Evolutionary conservation across 2,329 filamentous ascomycete genomes (phyloP).

Genomic region (Colletotrichum noveboracense): DNA sequence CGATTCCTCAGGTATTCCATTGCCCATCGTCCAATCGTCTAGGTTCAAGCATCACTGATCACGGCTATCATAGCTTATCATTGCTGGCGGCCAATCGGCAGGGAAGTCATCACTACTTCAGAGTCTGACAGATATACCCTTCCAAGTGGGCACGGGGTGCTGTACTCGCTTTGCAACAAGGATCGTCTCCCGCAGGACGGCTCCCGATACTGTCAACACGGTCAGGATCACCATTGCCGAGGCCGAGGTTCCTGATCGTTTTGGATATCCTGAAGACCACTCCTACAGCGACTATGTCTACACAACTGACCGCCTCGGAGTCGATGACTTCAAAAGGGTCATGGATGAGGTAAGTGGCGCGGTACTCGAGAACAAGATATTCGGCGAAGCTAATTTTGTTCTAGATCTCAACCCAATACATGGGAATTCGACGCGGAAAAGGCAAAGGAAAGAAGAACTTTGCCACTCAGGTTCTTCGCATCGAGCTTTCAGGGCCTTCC

Average conservation of each 20-base stretch:
- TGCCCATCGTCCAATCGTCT: background rate
- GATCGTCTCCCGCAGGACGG: conserved; percentile 39
- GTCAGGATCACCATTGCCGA: conserved; percentile 36
- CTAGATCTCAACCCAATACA: conserved; percentile 31
- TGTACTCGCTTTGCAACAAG: conserved; percentile 43
- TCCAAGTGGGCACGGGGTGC: conserved; percentile 33
- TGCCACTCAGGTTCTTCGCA: conserved; percentile 38
- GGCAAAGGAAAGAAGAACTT: conserved; percentile 35
- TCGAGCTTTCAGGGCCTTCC: conserved; percentile 40
- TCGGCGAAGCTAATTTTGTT: background rate
- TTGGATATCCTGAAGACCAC: conserved; percentile 23
- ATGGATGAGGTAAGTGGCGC: conserved; percentile 31
- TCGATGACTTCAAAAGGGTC: conserved; percentile 31
- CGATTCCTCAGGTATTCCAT: conserved; percentile 36
- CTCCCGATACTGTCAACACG: conserved; percentile 28
- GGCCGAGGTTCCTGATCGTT: conserved; percentile 26
- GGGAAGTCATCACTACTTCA: conserved; percentile 43
- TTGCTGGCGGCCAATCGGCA: conserved; percentile 40
- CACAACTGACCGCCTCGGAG: conserved; percentile 28
- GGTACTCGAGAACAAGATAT: accelerated
- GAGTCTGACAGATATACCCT: conserved; percentile 41
- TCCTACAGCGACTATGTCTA: conserved; percentile 27
- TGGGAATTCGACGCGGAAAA: conserved; percentile 32
- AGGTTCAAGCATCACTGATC: background rate
- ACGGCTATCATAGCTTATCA: conserved; percentile 32